Evolutionary conservation across 2,329 filamentous ascomycete genomes (phyloP), one percentile per base, ranked within the genome.

Genomic region (Gremmenia infestans): DNA sequence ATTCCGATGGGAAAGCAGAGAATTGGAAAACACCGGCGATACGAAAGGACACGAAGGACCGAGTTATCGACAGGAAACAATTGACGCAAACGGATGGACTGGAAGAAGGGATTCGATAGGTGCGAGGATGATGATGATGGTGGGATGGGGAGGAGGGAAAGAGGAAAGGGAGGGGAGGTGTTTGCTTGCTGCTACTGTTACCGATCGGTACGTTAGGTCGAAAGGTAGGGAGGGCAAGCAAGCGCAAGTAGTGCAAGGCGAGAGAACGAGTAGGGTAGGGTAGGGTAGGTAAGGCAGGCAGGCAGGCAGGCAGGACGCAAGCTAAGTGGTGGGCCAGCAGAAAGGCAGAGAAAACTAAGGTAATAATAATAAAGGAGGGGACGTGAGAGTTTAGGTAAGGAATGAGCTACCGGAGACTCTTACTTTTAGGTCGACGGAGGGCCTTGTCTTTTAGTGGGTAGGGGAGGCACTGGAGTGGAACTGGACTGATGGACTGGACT

Each of bases 11-110:
- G 56, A 63, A 68, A 66, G 62, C 63, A 65, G 65, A 49, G 63
- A 71, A 70, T 66, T 67, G 63, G 65, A 67, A 63, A 71, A 70
- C 63, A 67, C 65, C 63, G 62, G 64, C 67, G 67, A 68, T 64
- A 69, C 64, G 63, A 67, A 69, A 68, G 63, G 64, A 68, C 67
- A 60, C 63, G 58, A 66, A 60, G 64, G 67, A 65, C 63, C 65
- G 64, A 64, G 61, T 65, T 66, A 67, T 68, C 67, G 65, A 70
- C 60, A 67, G 60, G 59, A 68, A 70, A 70, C 62, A 68, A 68
- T 65, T 63, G 66, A 64, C 60, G 65, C 64, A 66, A 63, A 63
- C 52, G 62, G 60, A 60, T 59, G 53, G 56, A 52, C 54, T 60
- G 57, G 61, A 65, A 57, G 23, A 12, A 55, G 57, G 57, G 54